phyloP scores from a whole-genome alignment of 202 grass and related monocot species.

The Eragrostis tef region DNA sequence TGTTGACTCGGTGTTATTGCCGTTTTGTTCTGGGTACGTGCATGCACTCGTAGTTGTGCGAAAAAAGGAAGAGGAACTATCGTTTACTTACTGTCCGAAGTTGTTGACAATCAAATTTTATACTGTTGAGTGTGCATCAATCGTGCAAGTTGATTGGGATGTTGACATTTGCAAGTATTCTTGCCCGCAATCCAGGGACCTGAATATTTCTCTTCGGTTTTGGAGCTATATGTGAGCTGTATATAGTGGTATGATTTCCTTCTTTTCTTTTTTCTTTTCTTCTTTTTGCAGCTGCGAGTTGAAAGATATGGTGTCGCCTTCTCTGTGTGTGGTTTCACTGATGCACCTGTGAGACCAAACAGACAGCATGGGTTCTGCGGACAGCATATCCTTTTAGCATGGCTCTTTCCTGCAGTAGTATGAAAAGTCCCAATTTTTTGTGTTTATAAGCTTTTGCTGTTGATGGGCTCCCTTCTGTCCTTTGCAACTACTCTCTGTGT shows the following conservation, averaged over 20 bases:
- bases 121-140: slow-evolving; percentile 31
- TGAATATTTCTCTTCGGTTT: background rate
- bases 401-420: background rate
- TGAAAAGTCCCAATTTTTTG: slow-evolving; percentile 17
- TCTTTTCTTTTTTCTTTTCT: background rate
- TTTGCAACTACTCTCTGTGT: slow-evolving; percentile 15
- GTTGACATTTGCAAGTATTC: slow-evolving; percentile 10
- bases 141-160: slow-evolving; percentile 46
- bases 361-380: background rate
- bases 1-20: background rate
- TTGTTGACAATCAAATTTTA: slow-evolving; percentile 40
- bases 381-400: background rate
- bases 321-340: background rate
- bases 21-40: background rate
- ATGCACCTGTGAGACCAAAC: slow-evolving; percentile 19
- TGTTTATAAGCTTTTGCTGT: background rate
- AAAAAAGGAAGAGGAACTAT: background rate
- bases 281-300: background rate
- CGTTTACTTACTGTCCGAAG: slow-evolving; percentile 15
- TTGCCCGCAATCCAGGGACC: slow-evolving; percentile 30
- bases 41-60: background rate
- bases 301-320: background rate
- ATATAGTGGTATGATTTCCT: background rate
- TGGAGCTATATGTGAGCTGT: background rate
- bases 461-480: slow-evolving; percentile 14